phyloP scores from a whole-genome alignment of 108 stramenopile genomes.

The Chaetoceros muelleri region DNA sequence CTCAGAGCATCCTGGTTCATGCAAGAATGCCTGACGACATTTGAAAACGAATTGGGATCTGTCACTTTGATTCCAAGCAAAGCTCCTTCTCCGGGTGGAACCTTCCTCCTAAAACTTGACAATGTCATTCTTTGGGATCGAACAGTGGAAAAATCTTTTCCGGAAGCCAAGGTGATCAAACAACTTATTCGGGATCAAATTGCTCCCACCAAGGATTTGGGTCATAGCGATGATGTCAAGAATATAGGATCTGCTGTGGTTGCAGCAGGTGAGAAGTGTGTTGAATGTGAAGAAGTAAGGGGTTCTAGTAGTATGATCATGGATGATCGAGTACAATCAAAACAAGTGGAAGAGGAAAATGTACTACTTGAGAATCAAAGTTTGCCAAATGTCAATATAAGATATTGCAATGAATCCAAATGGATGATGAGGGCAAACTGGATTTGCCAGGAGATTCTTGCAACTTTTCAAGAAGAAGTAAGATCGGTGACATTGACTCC shows the following conservation, averaged over 20 bases:
- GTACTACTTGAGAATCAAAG: not conserved
- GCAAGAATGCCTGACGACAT: conserved; percentile 27
- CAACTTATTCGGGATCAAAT: conserved; percentile 62
- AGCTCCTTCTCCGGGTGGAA: conserved; percentile 26
- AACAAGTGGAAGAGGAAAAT: not conserved
- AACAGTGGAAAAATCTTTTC: conserved; percentile 46
- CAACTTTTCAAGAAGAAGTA: conserved; percentile 45
- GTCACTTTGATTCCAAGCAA: conserved; percentile 31
- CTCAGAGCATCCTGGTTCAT: conserved; percentile 53
- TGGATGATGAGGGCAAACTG: not conserved
- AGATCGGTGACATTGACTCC: not conserved
- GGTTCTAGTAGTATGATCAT: not conserved
- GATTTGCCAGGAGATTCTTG: conserved; percentile 69
- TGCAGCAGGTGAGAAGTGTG: conserved; percentile 3
- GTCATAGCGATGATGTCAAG: conserved; percentile 49
- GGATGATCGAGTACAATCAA: not conserved
- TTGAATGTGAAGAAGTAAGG: conserved; percentile 9
- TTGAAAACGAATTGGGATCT: conserved; percentile 26
- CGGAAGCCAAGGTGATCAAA: conserved; percentile 72
- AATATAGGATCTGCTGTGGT: conserved; percentile 1
- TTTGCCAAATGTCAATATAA: conserved; percentile 7
- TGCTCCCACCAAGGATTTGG: conserved; percentile 43
- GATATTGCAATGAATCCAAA: not conserved
- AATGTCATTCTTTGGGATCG: conserved; percentile 37
- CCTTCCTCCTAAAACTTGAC: conserved; percentile 13